Percentiles rank a stretch among this genome's conserved stretches.
These are phyloP conservation scores for Colletotrichum sp. DNA, from an alignment of 2,329 filamentous ascomycete genomes.

Conservation along the genomic window DNA sequence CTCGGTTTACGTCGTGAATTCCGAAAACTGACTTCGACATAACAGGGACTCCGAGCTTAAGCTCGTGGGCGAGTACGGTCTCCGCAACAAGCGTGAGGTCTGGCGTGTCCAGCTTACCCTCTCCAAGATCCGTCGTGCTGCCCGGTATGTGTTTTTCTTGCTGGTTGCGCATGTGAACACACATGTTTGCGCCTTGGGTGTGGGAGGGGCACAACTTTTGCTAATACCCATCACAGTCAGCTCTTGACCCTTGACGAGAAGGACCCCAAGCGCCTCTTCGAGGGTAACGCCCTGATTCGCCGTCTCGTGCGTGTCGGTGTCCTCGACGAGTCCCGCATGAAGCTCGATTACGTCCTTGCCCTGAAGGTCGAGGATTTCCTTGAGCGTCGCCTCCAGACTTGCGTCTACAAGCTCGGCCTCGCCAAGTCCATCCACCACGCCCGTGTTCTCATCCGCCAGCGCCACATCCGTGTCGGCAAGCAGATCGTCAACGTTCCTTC, in stretches of 20 bases:
- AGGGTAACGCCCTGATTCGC: conserved; percentile 99
- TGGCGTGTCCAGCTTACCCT: conserved; percentile 99
- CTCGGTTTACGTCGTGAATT: conserved; percentile 90
- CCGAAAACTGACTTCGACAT: conserved; percentile 66
- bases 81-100: conserved; percentile 99
- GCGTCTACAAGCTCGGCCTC: conserved; percentile 99
- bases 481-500: conserved; percentile 99
- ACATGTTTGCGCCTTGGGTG: not conserved
- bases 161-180: not conserved
- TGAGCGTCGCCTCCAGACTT: conserved; percentile 99
- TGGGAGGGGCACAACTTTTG: not conserved
- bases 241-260: conserved; percentile 99
- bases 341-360: conserved; percentile 99
- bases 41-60: conserved; percentile 98
- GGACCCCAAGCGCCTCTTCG: conserved; percentile 99
- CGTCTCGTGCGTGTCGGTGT: conserved; percentile 99
- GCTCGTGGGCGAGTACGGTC: conserved; percentile 99
- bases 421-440: conserved; percentile 99
- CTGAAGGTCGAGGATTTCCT: conserved; percentile 99
- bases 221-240: conserved; percentile 69
- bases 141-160: conserved; percentile 70
- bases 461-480: conserved; percentile 99
- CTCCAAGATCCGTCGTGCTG: conserved; percentile 99
- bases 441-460: conserved; percentile 98
- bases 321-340: conserved; percentile 99